These are phyloP conservation scores for Debaryomyces subglobosus DNA, from an alignment of 1,139 yeast genomes.

Conservation along the genomic window DNA sequence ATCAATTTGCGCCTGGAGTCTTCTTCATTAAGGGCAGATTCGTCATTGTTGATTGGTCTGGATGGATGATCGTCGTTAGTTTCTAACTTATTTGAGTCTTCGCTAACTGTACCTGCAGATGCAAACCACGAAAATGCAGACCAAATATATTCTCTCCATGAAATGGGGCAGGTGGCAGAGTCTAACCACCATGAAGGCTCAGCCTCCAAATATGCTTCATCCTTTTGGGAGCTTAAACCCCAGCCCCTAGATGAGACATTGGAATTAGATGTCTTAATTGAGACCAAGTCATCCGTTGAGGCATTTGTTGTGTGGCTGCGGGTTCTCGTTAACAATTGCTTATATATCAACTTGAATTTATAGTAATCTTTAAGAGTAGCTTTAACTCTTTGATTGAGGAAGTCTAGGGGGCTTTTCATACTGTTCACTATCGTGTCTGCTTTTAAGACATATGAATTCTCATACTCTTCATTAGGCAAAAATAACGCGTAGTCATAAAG, in stretches of 20 bases:
- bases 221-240: neutral
- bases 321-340: slow-evolving; percentile 22
- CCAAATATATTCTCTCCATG: slow-evolving; percentile 71
- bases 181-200: slow-evolving; percentile 52
- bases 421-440: slow-evolving; percentile 13
- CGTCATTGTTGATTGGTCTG: slow-evolving; percentile 9
- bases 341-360: slow-evolving; percentile 39
- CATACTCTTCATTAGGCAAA: slow-evolving; percentile 25
- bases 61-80: slow-evolving; percentile 8
- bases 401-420: slow-evolving; percentile 6
- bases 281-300: slow-evolving; percentile 27
- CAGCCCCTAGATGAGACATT: slow-evolving; percentile 4
- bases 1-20: slow-evolving; percentile 13
- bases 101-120: slow-evolving; percentile 66
- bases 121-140: slow-evolving; percentile 85
- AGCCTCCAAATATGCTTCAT: neutral
- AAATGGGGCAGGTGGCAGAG: slow-evolving; percentile 51
- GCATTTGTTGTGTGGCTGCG: slow-evolving; percentile 8
- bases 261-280: slow-evolving; percentile 26
- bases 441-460: slow-evolving; percentile 14
- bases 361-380: slow-evolving; percentile 43
- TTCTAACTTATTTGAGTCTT: slow-evolving; percentile 10
- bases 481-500: slow-evolving; percentile 56
- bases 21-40: slow-evolving; percentile 11
- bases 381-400: slow-evolving; percentile 18